These are phyloP conservation scores for Rhizoclosmatium sp. DNA, from an alignment of 192 early-diverging fungal genomes.

Conservation along the genomic window DNA sequence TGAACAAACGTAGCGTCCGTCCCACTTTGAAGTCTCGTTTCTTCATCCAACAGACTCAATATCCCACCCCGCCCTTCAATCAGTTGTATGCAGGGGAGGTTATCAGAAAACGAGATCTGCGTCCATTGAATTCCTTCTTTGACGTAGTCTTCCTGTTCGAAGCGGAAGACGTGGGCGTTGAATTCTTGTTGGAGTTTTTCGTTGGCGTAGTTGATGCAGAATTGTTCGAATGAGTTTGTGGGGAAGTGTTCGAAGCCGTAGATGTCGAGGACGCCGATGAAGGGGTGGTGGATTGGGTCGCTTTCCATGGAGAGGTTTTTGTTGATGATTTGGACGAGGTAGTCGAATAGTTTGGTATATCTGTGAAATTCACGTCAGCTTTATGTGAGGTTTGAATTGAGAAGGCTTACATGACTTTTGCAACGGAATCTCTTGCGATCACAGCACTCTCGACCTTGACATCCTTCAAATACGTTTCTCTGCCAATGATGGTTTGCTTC, in stretches of 20 bases:
- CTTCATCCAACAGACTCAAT: slow-evolving; percentile 92
- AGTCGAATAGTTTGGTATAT: slow-evolving; percentile 89
- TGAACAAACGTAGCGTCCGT: slow-evolving; percentile 82
- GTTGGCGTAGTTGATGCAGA: slow-evolving; percentile 91
- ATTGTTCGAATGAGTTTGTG: slow-evolving; percentile 93
- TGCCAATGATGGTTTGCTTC: slow-evolving; percentile 72
- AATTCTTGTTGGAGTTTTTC: slow-evolving; percentile 97
- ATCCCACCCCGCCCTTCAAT: slow-evolving; percentile 89
- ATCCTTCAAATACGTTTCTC: slow-evolving; percentile 69
- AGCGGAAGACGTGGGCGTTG: slow-evolving; percentile 92
- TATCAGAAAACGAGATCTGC: slow-evolving; percentile 93
- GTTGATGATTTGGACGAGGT: slow-evolving; percentile 84
- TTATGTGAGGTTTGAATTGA: not conserved
- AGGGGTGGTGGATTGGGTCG: slow-evolving; percentile 61
- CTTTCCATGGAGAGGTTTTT: slow-evolving; percentile 76
- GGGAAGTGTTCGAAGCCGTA: slow-evolving; percentile 81
- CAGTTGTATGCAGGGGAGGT: slow-evolving; percentile 92
- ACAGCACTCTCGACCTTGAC: slow-evolving; percentile 69
- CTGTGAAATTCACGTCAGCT: slow-evolving; percentile 53
- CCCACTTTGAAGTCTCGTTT: slow-evolving; percentile 83
- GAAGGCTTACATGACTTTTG: slow-evolving; percentile 87
- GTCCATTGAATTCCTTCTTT: slow-evolving; percentile 58
- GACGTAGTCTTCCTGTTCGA: slow-evolving; percentile 95
- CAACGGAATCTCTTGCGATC: slow-evolving; percentile 82
- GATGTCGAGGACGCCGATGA: slow-evolving; percentile 95